Percentiles rank a stretch among this genome's conserved stretches.
phyloP scores from a whole-genome alignment of 306 rosid species.

The Vigna angularis region DNA sequence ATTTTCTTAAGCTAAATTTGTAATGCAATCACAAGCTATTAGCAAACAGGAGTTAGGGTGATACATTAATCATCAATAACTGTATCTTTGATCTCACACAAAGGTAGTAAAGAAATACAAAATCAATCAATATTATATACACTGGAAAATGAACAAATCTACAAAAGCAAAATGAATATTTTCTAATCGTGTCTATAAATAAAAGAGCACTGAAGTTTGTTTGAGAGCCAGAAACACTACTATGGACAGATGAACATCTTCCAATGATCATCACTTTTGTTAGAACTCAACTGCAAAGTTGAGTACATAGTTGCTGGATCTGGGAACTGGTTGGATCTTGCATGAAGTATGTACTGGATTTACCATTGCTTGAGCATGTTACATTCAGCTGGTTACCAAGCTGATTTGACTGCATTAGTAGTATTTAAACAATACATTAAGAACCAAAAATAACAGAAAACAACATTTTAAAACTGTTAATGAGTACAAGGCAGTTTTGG shows the following conservation, averaged over 20 bases:
- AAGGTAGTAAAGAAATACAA: background rate
- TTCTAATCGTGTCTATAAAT: conserved; percentile 4
- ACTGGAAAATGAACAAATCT: conserved; percentile 31
- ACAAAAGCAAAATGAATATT: background rate
- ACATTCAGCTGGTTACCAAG: conserved; percentile 70
- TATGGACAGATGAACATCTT: conserved; percentile 43
- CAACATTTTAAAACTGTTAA: background rate
- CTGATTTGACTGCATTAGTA: conserved; percentile 72
- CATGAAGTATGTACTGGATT: conserved; percentile 50
- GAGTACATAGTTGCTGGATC: conserved; percentile 77
- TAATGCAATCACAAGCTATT: background rate
- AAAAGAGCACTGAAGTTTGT: conserved; percentile 24
- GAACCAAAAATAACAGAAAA: conserved; percentile 7
- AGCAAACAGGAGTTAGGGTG: background rate
- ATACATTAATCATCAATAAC: background rate
- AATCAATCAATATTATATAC: conserved; percentile 30
- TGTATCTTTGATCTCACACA: background rate
- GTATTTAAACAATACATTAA: conserved; percentile 29
- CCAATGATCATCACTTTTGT: conserved; percentile 32
- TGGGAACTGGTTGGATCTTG: conserved; percentile 63
- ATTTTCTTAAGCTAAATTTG: background rate
- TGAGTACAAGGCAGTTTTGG: background rate
- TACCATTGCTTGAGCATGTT: conserved; percentile 87
- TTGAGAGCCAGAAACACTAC: conserved; percentile 35
- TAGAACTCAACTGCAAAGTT: conserved; percentile 70